Percentiles rank a stretch among this genome's conserved stretches.
Evolutionary conservation across 768 basidiomycete species (phyloP).

Genomic region (Mycena chlorophos): DNA sequence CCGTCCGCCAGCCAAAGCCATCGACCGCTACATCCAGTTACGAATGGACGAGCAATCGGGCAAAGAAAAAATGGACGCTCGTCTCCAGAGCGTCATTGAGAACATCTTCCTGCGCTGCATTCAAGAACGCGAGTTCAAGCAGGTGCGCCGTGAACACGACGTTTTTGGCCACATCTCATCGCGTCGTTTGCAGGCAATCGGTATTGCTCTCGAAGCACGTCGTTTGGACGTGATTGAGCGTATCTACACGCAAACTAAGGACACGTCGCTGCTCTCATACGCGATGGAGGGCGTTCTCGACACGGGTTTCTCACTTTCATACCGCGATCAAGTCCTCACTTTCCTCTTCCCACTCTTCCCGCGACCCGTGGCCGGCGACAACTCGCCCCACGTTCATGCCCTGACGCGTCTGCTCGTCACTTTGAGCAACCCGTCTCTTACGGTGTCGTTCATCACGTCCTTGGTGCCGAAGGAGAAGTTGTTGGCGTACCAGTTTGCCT

Average conservation of each 20-base stretch:
- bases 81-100: constrained; percentile 83
- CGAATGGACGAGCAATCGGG: constrained; percentile 57
- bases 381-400: constrained; percentile 74
- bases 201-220: constrained; percentile 90
- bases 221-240: constrained; percentile 83
- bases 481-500: constrained; percentile 92
- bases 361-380: constrained; percentile 65
- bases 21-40: constrained; percentile 85
- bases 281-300: constrained; percentile 91
- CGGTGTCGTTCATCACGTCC: constrained; percentile 69
- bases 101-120: constrained; percentile 85
- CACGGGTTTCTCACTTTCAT: constrained; percentile 83
- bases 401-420: constrained; percentile 90
- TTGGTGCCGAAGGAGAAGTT: constrained; percentile 71
- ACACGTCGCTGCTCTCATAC: constrained; percentile 81
- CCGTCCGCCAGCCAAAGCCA: constrained; percentile 74
- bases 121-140: constrained; percentile 86
- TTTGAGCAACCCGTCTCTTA: constrained; percentile 77
- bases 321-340: constrained; percentile 77
- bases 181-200: constrained; percentile 67
- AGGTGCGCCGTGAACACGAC: constrained; percentile 48
- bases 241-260: constrained; percentile 72
- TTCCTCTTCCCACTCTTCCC: constrained; percentile 88
- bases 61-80: constrained; percentile 70
- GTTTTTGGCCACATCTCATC: constrained; percentile 16